A percentile compares a stretch with the other conserved stretches of the same genome.
phyloP scores from a whole-genome alignment of 305 asterid species.

The Nicotiana rustica region DNA sequence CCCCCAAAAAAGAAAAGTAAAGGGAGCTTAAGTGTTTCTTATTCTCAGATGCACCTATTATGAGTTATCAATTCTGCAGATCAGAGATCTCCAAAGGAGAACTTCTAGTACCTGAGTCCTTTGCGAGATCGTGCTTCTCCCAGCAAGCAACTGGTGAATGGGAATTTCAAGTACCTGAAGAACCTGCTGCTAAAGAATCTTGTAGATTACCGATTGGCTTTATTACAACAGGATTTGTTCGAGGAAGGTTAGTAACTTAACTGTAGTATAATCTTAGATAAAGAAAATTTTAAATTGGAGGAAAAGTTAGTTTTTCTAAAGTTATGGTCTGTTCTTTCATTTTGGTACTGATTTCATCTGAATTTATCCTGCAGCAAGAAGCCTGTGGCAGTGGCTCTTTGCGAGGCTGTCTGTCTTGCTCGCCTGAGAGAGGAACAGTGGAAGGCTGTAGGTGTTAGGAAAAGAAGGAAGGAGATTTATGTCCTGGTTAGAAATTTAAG shows the following conservation, averaged over 20 bases:
- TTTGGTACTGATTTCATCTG: too few species aligned
- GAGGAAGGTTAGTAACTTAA: constrained; percentile 67
- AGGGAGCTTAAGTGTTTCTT: constrained; percentile 12
- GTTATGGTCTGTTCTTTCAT: too few species aligned
- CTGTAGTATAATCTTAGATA: not conserved
- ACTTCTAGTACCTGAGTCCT: constrained; percentile 68
- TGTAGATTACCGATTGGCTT: constrained; percentile 84
- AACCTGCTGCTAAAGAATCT: constrained; percentile 46
- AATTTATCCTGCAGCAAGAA: too few species aligned
- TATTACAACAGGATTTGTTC: constrained; percentile 80
- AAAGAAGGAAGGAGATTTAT: constrained; percentile 75
- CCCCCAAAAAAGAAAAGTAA: too few species aligned
- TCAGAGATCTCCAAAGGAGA: constrained; percentile 48
- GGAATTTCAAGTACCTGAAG: constrained; percentile 66
- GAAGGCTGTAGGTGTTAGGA: constrained; percentile 53
- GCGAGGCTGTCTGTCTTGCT: too few species aligned
- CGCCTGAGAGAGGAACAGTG: constrained; percentile 73
- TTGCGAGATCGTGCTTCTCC: constrained; percentile 54
- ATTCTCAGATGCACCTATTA: not conserved
- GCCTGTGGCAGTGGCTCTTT: too few species aligned
- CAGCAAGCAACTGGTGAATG: constrained; percentile 67
- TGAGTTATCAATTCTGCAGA: constrained; percentile 48
- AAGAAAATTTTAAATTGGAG: too few species aligned
- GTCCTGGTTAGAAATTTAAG: constrained; percentile 86
- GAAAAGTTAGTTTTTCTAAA: too few species aligned